Base-by-base conservation (phyloP, 352 stramenopile species). In the Globisporangium paroecandrum region DNA sequence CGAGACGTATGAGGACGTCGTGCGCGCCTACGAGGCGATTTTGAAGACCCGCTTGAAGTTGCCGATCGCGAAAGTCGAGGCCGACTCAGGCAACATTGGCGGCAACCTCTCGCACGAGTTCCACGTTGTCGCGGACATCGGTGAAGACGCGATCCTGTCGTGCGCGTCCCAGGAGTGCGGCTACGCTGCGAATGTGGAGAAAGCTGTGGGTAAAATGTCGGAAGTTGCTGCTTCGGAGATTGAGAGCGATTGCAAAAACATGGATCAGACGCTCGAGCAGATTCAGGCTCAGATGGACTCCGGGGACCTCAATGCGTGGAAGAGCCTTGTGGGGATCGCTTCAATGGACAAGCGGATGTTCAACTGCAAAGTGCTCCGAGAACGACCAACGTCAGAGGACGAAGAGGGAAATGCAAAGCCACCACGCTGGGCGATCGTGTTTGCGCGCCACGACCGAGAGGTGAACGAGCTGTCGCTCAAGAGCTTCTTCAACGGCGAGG, bases 71-170 rank as follows among this genome's bases (percentile, higher is more conserved):
- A 79, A 92, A 36, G 90, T 97, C 51, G 81, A 94, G 56, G 89
- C 90, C 7, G 90, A 97, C 66, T 92, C 87, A 10, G 90, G 90
- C 47, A 90, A 80, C 68, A 97, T 97, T 76, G 90, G 90, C 25
- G 90, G 90, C 27, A 95, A 90, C 69, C 64, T 95, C 32, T 95
- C 90, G 51, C 90, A 97, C 65, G 90, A 97, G 63, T 97, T 97
- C 70, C 89, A 97, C 64, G 87, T 97, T 58, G 70, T 96, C 5
- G 83, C 88, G 6, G 77, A 82, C 25, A 75, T 96, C 34, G 90
- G 90, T 9, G 90, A 97, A 76, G 90, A 97, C 62, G 81, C 77
- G 1, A 76, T 97, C 66, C 69, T 97, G 12, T 89, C 81, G 0
- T 97, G 89, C 53, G 75, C 69, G 18, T 79, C 76, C 0, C 20